phyloP scores from a whole-genome alignment of 306 rosid species.

The Cajanus cajan region DNA sequence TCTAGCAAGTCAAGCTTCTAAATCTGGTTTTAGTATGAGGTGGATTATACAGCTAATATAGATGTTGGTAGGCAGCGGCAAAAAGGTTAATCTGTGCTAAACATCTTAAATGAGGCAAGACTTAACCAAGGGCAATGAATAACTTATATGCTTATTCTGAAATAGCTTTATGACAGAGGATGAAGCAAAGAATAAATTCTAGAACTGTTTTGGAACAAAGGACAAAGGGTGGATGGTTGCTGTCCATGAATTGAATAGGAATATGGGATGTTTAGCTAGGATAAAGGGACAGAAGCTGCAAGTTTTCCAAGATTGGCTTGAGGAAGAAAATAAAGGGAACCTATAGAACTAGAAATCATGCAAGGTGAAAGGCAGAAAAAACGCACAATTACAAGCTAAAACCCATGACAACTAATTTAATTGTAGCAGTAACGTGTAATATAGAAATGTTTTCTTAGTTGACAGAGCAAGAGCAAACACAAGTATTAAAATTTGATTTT shows the following conservation, averaged over 20 bases:
- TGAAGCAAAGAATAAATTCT: conserved; percentile 3
- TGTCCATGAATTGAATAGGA: background rate
- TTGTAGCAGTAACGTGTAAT: background rate
- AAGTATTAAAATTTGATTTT: background rate
- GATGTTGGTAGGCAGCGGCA: background rate
- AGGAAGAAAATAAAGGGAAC: background rate
- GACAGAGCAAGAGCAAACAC: background rate
- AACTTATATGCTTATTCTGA: background rate
- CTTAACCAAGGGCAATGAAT: background rate
- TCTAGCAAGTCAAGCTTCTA: background rate
- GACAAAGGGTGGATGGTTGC: background rate
- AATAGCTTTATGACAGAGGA: background rate
- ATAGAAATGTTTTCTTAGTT: background rate
- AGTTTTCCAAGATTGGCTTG: background rate
- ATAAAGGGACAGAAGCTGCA: conserved; percentile 14
- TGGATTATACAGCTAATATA: background rate
- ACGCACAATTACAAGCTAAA: background rate
- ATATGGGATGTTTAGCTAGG: background rate
- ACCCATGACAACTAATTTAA: background rate
- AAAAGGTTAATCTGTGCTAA: conserved; percentile 1
- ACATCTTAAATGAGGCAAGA: conserved; percentile 16
- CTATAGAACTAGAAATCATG: background rate
- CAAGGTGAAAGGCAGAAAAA: background rate
- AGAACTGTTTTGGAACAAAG: background rate
- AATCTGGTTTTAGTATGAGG: background rate